Evolutionary conservation across 345 rosid species (phyloP).

Genomic region (Theobroma cacao): DNA sequence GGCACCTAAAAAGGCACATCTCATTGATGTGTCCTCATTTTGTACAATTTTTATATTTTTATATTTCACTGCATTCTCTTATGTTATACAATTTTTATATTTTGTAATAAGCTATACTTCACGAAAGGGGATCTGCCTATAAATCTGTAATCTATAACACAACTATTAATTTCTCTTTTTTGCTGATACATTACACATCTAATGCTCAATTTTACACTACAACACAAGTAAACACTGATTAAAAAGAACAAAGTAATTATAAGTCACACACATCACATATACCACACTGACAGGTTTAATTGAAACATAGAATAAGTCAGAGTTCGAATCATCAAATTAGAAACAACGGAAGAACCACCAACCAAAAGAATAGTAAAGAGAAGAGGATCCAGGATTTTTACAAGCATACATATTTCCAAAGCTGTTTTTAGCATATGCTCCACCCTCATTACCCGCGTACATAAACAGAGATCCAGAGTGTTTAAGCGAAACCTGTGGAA

Average conservation of each 20-base stretch:
- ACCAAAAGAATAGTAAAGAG: neutral
- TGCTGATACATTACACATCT: neutral
- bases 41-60: neutral
- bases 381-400: neutral
- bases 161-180: neutral
- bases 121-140: neutral
- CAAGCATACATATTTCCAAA: constrained; percentile 83
- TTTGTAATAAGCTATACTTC: neutral
- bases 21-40: neutral
- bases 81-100: neutral
- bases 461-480: constrained; percentile 98
- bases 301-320: neutral
- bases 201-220: neutral
- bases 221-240: neutral
- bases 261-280: neutral
- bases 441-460: constrained; percentile 89
- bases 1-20: neutral
- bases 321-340: neutral
- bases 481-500: constrained; percentile 80
- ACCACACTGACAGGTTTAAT: neutral
- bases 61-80: neutral
- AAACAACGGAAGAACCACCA: neutral
- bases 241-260: neutral
- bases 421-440: constrained; percentile 99
- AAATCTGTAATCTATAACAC: neutral